phyloP scores from a whole-genome alignment of 1,284 basidiomycete genomes.

The Salmacisia buchloeana region DNA sequence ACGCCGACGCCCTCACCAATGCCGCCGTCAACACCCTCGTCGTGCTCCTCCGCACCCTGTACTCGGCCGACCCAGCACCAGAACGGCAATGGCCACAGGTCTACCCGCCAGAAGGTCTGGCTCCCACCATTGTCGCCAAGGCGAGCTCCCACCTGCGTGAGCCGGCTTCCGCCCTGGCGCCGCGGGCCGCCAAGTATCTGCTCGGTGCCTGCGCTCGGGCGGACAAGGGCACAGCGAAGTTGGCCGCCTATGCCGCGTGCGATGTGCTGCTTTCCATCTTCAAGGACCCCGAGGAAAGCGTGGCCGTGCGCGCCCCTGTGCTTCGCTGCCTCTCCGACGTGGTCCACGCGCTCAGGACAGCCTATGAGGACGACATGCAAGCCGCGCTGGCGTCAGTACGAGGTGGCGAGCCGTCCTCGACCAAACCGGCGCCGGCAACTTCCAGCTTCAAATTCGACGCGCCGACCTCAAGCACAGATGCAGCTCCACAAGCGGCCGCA shows the following conservation, averaged over 20 bases:
- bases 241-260: constrained; percentile 29
- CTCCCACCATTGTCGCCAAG: constrained; percentile 38
- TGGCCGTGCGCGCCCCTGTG: constrained; percentile 59
- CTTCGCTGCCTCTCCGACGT: constrained; percentile 32
- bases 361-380: constrained; percentile 5
- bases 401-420: constrained; percentile 8
- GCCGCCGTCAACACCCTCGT: constrained; percentile 22
- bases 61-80: constrained; percentile 13
- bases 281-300: constrained; percentile 71
- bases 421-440: background rate
- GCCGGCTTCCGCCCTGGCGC: constrained; percentile 38
- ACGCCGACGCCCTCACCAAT: background rate
- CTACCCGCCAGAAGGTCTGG: constrained; percentile 35
- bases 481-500: background rate
- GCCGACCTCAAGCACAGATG: background rate
- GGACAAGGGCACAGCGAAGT: constrained; percentile 21
- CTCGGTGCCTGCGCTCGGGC: constrained; percentile 29
- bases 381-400: background rate
- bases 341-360: constrained; percentile 12
- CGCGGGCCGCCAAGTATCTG: constrained; percentile 29
- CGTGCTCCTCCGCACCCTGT: constrained; percentile 34
- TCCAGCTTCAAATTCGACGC: background rate
- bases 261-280: constrained; percentile 61
- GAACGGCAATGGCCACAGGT: constrained; percentile 16
- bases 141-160: constrained; percentile 34